Conservation (phyloP, 345 rosid genomes). For the Viola odorata region DNA sequence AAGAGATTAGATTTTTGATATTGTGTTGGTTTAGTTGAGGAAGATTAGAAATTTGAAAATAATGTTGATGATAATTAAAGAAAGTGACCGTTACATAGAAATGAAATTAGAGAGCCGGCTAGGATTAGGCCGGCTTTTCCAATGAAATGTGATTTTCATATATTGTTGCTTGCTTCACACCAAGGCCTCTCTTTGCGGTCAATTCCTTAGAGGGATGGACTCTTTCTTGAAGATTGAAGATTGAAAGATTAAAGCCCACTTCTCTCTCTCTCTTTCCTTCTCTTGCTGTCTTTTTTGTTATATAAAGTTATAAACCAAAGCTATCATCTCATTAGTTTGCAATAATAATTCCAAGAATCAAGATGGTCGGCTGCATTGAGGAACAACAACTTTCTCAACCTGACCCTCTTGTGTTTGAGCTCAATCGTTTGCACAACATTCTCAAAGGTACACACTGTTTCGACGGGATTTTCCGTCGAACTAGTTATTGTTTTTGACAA, state of each 20-base stretch:
- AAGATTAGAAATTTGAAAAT: constrained; percentile 20
- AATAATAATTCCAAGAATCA: constrained; percentile 5
- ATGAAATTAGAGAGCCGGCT: constrained; percentile 40
- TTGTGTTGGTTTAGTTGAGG: constrained; percentile 16
- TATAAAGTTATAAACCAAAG: background rate
- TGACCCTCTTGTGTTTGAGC: constrained; percentile 67
- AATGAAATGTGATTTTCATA: constrained; percentile 19
- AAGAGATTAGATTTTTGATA: constrained; percentile 14
- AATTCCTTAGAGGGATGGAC: constrained; percentile 53
- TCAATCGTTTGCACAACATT: constrained; percentile 58
- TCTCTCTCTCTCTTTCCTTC: background rate
- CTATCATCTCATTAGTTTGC: background rate
- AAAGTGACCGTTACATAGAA: constrained; percentile 26
- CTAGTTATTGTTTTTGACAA: too few relatives aligned
- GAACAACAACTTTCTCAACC: constrained; percentile 33
- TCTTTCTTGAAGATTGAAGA: constrained; percentile 15
- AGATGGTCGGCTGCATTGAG: constrained; percentile 31
- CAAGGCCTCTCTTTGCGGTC: constrained; percentile 50
- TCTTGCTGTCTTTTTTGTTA: background rate
- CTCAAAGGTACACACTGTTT: constrained; percentile 43
- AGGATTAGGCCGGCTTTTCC: background rate
- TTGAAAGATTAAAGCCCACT: constrained; percentile 5
- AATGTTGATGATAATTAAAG: background rate
- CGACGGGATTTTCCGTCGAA: too few relatives aligned
- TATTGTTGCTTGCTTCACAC: constrained; percentile 74